phyloP scores from a whole-genome alignment of 1,139 yeast genomes.

The Sugiyamaella castrensis region DNA sequence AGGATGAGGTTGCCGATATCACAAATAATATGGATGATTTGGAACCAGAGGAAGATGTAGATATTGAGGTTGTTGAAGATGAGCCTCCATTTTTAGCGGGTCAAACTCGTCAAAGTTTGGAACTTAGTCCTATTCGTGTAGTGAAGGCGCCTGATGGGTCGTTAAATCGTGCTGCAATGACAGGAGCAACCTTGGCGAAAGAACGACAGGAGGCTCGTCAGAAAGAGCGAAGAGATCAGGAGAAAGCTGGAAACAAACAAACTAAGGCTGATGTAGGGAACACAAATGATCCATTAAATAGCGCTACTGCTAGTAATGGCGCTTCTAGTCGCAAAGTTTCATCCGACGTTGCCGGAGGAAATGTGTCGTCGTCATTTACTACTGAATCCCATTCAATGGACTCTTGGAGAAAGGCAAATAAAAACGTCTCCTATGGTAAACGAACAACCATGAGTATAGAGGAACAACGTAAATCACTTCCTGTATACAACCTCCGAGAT shows the following conservation, averaged over 20 bases:
- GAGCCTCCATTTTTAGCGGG: conserved; percentile 75
- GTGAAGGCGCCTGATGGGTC: conserved; percentile 77
- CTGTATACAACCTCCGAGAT: conserved; percentile 64
- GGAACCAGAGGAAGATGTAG: conserved; percentile 57
- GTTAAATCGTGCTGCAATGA: conserved; percentile 67
- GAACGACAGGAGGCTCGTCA: conserved; percentile 61
- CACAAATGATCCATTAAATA: conserved; percentile 34
- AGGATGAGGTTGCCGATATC: conserved; percentile 23
- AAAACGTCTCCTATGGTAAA: conserved; percentile 25
- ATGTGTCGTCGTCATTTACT: not conserved
- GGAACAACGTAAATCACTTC: conserved; percentile 67
- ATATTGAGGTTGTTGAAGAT: conserved; percentile 66
- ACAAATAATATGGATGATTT: conserved; percentile 26
- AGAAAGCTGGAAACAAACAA: conserved; percentile 36
- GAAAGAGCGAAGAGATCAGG: conserved; percentile 47
- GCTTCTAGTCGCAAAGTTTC: conserved; percentile 9
- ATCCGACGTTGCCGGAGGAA: not conserved
- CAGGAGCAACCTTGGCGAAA: conserved; percentile 68
- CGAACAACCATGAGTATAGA: conserved; percentile 45
- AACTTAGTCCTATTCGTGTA: conserved; percentile 53
- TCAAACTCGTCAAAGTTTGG: conserved; percentile 44
- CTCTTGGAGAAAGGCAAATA: conserved; percentile 25
- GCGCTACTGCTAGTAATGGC: not conserved
- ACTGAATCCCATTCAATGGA: conserved; percentile 23
- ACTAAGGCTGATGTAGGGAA: conserved; percentile 25